Conservation (phyloP, 345 rosid species). For the Mercurialis annua region DNA sequence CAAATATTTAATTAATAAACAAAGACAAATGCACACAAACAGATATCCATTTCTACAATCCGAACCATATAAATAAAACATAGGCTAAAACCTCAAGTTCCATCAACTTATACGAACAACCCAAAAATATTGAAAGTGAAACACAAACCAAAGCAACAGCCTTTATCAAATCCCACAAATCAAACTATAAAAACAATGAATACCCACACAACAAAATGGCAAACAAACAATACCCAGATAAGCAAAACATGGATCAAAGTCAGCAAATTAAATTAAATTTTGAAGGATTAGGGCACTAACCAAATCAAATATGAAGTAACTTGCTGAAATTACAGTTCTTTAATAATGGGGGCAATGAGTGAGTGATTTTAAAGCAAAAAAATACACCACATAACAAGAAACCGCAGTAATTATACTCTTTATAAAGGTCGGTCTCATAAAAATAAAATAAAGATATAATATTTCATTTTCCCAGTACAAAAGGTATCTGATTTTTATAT, state of each 20-base stretch:
- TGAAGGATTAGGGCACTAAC: conserved; percentile 38
- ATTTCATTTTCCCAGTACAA: conserved; percentile 14
- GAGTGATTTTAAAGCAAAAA: background rate
- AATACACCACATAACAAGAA: background rate
- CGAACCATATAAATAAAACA: conserved; percentile 13
- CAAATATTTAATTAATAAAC: background rate
- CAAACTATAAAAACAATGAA: conserved; percentile 2
- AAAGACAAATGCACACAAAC: background rate
- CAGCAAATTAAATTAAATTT: conserved; percentile 7
- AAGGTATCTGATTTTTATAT: conserved; percentile 20
- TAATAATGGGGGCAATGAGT: conserved; percentile 1
- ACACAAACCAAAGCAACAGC: conserved; percentile 19
- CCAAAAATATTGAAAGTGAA: too few species aligned
- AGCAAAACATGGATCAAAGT: conserved; percentile 22
- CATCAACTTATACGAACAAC: conserved; percentile 22
- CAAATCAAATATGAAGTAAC: conserved; percentile 13
- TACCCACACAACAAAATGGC: conserved; percentile 25
- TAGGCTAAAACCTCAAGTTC: conserved; percentile 15
- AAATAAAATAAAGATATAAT: background rate
- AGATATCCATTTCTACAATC: conserved; percentile 1
- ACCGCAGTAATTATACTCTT: background rate
- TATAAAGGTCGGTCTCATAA: conserved; percentile 4
- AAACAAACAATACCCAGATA: conserved; percentile 25
- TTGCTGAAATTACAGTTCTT: background rate
- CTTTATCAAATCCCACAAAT: conserved; percentile 11